Evolutionary conservation across 1,284 basidiomycete genomes (phyloP), one percentile per base, ranked within the genome.

Genomic region (Fomitopsis betulina): DNA sequence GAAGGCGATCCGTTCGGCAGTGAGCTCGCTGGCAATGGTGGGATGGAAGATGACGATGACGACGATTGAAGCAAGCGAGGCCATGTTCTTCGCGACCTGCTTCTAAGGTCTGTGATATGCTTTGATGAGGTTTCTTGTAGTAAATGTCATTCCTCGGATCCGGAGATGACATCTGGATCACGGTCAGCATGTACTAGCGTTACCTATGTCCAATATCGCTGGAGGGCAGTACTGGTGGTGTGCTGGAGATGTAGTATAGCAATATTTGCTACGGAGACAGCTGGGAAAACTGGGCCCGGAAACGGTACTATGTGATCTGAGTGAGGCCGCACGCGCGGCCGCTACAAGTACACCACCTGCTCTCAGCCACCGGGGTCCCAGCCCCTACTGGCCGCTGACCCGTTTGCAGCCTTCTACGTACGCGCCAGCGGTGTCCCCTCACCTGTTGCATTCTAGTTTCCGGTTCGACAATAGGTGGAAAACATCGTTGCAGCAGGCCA

Each of bases 1-100:
- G 79, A 80, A 25, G 73, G 74, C 0, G 88, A 92, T 75, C 88
- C 86, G 1, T 92, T 92, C 68, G 86, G 86, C 27, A 79, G 76
- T 40, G 75, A 80, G 55, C 63, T 85, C 30, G 65, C 67, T 12
- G 75, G 68, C 59, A 69, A 64, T 33, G 70, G 73, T 40, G 68
- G 66, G 32, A 71, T 76, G 13, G 75, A 81, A 35, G 80, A 86
- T 62, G 83, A 87, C 58, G 69, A 71, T 53, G 70, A 71, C 57
- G 68, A 70, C 55, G 63, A 65, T 58, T 55, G 58, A 59, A 40
- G 38, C 47, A 25, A 12, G 21, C 40, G 52, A 5, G 8, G 27
- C 39, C n/a, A 23, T 8, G 19, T 30, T 30, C 25, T 17, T 21
- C 27, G 49, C n/a, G 17, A 32, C 17, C 5, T 2, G 32, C 19